Evolutionary conservation across 768 basidiomycete species (phyloP).

Genomic region (Candolleomyces aberdarensis): DNA sequence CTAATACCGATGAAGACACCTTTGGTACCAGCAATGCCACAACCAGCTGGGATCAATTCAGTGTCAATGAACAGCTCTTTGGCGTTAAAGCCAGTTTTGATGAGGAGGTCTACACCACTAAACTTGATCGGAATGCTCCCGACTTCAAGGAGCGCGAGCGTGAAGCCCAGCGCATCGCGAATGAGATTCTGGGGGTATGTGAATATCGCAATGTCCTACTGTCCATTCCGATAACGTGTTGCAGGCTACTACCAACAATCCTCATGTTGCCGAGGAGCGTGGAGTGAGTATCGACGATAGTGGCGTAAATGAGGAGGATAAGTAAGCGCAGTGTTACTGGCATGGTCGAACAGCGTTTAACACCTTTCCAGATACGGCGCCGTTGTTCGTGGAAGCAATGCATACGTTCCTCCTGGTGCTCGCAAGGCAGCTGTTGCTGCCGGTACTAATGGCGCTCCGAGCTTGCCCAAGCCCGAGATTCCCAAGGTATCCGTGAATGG

Average conservation of each 20-base stretch:
- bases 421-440: slow-evolving; percentile 42
- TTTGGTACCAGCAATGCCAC: slow-evolving; percentile 49
- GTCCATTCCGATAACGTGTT: slow-evolving; percentile 5
- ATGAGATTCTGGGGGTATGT: slow-evolving; percentile 85
- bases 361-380: slow-evolving; percentile 72
- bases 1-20: slow-evolving; percentile 60
- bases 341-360: slow-evolving; percentile 17
- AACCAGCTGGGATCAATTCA: slow-evolving; percentile 85
- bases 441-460: slow-evolving; percentile 22
- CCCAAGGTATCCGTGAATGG: slow-evolving; percentile 77
- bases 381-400: slow-evolving; percentile 82
- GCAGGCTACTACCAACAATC: slow-evolving; percentile 65
- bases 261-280: slow-evolving; percentile 91
- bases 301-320: slow-evolving; percentile 91
- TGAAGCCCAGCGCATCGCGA: slow-evolving; percentile 83
- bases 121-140: slow-evolving; percentile 76
- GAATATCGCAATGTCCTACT: slow-evolving; percentile 5
- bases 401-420: slow-evolving; percentile 93
- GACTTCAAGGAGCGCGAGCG: slow-evolving; percentile 89
- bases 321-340: slow-evolving; percentile 47
- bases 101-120: slow-evolving; percentile 94
- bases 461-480: slow-evolving; percentile 39
- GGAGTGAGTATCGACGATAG: slow-evolving; percentile 59
- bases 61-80: slow-evolving; percentile 88
- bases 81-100: slow-evolving; percentile 90